Conservation (phyloP, 2,329 filamentous ascomycete species). For the Fusarium torulosum region DNA sequence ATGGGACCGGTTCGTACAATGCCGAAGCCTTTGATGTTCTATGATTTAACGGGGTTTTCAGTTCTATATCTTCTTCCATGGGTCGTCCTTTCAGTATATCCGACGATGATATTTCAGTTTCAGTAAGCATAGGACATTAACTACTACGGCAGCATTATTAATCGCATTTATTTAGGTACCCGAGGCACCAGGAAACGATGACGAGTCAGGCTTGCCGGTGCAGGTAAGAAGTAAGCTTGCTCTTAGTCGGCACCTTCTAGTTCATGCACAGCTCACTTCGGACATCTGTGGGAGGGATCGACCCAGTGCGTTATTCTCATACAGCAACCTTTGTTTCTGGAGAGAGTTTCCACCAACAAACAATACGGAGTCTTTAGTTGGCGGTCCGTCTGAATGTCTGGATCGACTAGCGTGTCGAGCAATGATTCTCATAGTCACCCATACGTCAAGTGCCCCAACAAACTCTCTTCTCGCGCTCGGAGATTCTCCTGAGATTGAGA, state of each 20-base stretch:
- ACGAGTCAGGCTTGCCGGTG: neutral
- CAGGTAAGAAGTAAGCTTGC: neutral
- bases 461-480: neutral
- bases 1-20: constrained; percentile 6
- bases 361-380: neutral
- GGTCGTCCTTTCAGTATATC: constrained; percentile 19
- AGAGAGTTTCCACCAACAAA: constrained; percentile 12
- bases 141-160: no score
- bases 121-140: neutral
- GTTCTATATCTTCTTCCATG: neutral
- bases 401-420: constrained; percentile 21
- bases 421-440: constrained; percentile 4
- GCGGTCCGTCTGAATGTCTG: neutral
- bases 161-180: neutral
- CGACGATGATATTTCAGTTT: constrained; percentile 9
- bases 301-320: neutral
- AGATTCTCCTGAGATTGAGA: constrained; percentile 4
- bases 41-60: neutral
- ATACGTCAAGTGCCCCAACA: accelerated
- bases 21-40: no score
- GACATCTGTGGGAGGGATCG: neutral
- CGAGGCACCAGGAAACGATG: neutral
- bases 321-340: constrained; percentile 29
- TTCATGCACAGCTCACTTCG: constrained; percentile 15
- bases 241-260: constrained; percentile 13